These are phyloP conservation scores for Corylus heterophylla DNA, from an alignment of 306 rosid species.

Conservation along the genomic window DNA sequence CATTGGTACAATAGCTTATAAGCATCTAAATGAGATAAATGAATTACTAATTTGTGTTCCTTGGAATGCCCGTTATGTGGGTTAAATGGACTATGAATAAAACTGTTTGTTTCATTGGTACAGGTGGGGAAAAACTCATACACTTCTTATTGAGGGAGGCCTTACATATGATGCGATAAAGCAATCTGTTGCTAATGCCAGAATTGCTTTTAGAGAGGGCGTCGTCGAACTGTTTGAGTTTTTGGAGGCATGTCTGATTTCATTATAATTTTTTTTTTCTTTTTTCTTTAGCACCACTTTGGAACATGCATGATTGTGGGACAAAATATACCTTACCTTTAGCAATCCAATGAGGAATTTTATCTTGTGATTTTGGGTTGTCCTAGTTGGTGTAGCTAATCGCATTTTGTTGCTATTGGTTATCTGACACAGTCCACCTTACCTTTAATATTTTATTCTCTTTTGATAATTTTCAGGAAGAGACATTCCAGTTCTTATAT, in stretches of 20 bases:
- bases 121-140: constrained; percentile 95
- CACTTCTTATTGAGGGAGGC: constrained; percentile 88
- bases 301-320: constrained; percentile 1
- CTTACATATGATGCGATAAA: constrained; percentile 66
- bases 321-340: neutral
- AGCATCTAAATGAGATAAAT: neutral
- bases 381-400: neutral
- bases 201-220: constrained; percentile 92
- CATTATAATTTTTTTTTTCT: neutral
- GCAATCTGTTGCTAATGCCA: constrained; percentile 73
- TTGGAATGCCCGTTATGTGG: neutral
- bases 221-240: constrained; percentile 76
- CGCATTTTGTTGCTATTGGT: neutral
- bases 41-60: neutral
- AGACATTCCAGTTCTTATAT: constrained; percentile 82
- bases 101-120: constrained; percentile 18
- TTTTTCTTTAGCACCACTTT: neutral
- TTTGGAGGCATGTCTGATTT: constrained; percentile 57
- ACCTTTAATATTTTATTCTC: neutral
- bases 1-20: constrained; percentile 11
- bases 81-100: neutral
- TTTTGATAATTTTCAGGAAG: constrained; percentile 56
- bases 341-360: constrained; percentile 6
- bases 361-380: constrained; percentile 2
- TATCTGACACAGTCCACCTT: neutral